phyloP scores from a whole-genome alignment of 768 basidiomycete species.

The Dioszegia crocea region DNA sequence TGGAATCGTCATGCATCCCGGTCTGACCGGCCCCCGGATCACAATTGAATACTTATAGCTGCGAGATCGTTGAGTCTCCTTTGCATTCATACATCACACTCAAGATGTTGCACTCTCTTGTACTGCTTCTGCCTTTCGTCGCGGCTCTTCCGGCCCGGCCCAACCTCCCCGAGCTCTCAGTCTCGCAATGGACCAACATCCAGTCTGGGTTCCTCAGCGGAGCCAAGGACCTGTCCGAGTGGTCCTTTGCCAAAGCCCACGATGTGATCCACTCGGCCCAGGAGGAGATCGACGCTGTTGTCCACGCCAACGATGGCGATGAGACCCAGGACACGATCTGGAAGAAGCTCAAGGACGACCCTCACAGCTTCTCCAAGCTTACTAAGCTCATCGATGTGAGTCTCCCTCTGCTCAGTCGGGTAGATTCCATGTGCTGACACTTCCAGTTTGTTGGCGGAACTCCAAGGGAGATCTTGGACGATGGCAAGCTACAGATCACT shows the following conservation, averaged over 20 bases:
- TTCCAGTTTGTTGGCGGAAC: conserved; percentile 11
- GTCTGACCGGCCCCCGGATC: neutral
- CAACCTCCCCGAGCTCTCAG: conserved; percentile 26
- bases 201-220: conserved; percentile 31
- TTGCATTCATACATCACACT: conserved; percentile 1
- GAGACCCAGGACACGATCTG: conserved; percentile 46
- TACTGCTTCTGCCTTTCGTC: neutral
- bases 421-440: neutral
- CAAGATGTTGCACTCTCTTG: conserved; percentile 3
- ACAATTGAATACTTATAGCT: no score
- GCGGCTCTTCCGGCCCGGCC: conserved; percentile 4
- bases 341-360: conserved; percentile 43
- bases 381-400: conserved; percentile 45
- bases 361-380: conserved; percentile 42
- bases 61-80: no score
- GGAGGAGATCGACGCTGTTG: conserved; percentile 14
- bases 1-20: neutral
- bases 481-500: conserved; percentile 41
- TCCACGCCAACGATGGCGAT: neutral
- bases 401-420: neutral
- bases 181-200: conserved; percentile 32
- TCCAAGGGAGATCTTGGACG: conserved; percentile 42
- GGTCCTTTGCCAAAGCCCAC: conserved; percentile 34
- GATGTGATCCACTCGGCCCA: conserved; percentile 20
- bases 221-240: conserved; percentile 23